phyloP scores from a whole-genome alignment of 306 rosid genomes.

The Ammopiptanthus mongolicus region DNA sequence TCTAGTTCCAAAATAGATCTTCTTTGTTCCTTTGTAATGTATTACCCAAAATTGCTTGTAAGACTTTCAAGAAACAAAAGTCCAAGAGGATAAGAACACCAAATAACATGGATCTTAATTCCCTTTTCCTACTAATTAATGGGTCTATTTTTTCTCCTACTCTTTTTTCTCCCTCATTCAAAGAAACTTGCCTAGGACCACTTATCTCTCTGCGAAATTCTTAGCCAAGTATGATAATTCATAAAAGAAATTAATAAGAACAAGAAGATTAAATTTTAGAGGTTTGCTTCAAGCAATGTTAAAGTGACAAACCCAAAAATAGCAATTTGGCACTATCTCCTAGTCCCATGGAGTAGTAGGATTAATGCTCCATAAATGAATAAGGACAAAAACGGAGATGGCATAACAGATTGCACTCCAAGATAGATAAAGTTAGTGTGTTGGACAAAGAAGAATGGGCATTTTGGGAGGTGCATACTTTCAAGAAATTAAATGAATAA shows the following conservation, averaged over 20 bases:
- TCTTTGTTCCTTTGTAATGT: neutral
- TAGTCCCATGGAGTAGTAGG: constrained; percentile 17
- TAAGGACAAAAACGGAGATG: constrained; percentile 26
- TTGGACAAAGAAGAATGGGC: constrained; percentile 29
- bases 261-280: neutral
- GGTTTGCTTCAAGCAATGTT: constrained; percentile 12
- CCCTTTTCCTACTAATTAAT: neutral
- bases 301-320: neutral
- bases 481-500: constrained; percentile 3
- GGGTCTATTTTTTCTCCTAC: neutral
- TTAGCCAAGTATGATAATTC: neutral
- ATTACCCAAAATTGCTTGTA: neutral
- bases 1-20: constrained; percentile 7
- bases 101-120: neutral
- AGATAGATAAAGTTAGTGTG: neutral
- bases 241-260: neutral
- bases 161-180: neutral
- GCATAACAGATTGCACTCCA: constrained; percentile 4
- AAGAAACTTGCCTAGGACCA: neutral
- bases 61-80: neutral
- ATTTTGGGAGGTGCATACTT: constrained; percentile 1
- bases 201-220: neutral
- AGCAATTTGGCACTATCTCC: constrained; percentile 30
- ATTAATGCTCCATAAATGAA: constrained; percentile 33
- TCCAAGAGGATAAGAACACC: neutral